A percentile compares a stretch with the other conserved stretches of the same genome.
phyloP scores from a whole-genome alignment of 1,284 basidiomycete species.

The Erythrobasidium hasegawianum region DNA sequence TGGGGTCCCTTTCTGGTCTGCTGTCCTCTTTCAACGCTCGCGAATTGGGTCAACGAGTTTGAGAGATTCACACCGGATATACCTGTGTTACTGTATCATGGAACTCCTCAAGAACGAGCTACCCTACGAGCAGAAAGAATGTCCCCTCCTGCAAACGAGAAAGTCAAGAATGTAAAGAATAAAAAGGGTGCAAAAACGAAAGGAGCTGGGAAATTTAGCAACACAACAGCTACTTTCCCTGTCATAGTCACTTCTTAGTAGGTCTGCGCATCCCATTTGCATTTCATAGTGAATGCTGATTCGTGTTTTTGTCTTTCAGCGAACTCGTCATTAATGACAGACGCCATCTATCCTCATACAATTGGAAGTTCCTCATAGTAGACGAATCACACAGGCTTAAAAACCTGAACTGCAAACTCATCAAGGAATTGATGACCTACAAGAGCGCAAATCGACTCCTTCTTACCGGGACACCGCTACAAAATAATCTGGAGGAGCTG shows the following conservation, averaged over 20 bases:
- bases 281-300: too few species aligned
- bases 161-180: conserved; percentile 41
- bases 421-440: conserved; percentile 86
- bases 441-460: conserved; percentile 81
- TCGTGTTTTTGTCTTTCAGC: too few species aligned
- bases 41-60: conserved; percentile 86
- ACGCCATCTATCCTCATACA: conserved; percentile 61
- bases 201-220: conserved; percentile 32
- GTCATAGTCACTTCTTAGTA: conserved; percentile 80
- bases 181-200: conserved; percentile 35
- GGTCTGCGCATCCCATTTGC: too few species aligned
- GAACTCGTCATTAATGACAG: conserved; percentile 88
- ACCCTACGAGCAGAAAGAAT: conserved; percentile 62
- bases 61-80: conserved; percentile 64
- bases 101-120: conserved; percentile 69
- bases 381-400: conserved; percentile 94
- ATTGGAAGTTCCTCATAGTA: conserved; percentile 91
- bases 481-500: conserved; percentile 94
- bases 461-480: conserved; percentile 82
- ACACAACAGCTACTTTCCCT: conserved; percentile 57
- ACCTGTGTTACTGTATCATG: conserved; percentile 85
- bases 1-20: conserved; percentile 97
- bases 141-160: conserved; percentile 37
- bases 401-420: conserved; percentile 73
- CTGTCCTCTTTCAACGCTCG: conserved; percentile 37